Percentiles rank a stretch among this genome's conserved stretches.
These are phyloP conservation scores for Alloteropsis semialata DNA, from an alignment of 176 grass and related monocot species.

Conservation along the genomic window DNA sequence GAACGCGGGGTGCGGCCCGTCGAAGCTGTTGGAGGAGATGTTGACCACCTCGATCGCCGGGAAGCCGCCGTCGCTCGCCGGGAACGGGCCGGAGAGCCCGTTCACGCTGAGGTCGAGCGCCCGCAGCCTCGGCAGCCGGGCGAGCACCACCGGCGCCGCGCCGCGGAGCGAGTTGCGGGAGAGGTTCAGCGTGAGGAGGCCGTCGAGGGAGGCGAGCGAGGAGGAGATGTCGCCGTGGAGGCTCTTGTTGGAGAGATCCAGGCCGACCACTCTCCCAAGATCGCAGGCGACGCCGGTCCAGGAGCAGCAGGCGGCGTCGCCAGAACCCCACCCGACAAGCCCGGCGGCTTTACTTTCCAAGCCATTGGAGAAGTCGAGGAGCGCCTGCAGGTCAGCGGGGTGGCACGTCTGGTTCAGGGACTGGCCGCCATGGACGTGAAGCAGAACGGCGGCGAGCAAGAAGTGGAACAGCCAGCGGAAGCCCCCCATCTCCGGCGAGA, in stretches of 20 bases:
- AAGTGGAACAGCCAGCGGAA: conserved; percentile 22
- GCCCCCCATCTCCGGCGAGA: conserved; percentile 57
- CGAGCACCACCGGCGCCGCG: conserved; percentile 28
- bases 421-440: conserved; percentile 12
- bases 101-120: conserved; percentile 83
- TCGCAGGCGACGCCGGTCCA: conserved; percentile 72
- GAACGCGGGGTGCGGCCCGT: conserved; percentile 56
- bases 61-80: conserved; percentile 27
- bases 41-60: conserved; percentile 57
- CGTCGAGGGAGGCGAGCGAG: conserved; percentile 47
- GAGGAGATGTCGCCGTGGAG: conserved; percentile 50
- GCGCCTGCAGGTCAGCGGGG: conserved; percentile 46
- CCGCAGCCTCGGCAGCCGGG: conserved; percentile 37
- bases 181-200: conserved; percentile 58
- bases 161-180: conserved; percentile 57
- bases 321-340: conserved; percentile 45
- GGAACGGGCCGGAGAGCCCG: conserved; percentile 52
- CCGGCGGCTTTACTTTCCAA: conserved; percentile 34
- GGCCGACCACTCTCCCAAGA: conserved; percentile 44
- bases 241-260: conserved; percentile 67
- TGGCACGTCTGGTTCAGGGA: conserved; percentile 55
- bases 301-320: conserved; percentile 52
- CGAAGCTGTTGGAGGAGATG: conserved; percentile 70
- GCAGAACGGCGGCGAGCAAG: conserved; percentile 25
- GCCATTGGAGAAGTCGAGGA: conserved; percentile 43